These are phyloP conservation scores for Colletotrichum sublineola DNA, from an alignment of 2,329 filamentous ascomycete genomes.

Conservation along the genomic window DNA sequence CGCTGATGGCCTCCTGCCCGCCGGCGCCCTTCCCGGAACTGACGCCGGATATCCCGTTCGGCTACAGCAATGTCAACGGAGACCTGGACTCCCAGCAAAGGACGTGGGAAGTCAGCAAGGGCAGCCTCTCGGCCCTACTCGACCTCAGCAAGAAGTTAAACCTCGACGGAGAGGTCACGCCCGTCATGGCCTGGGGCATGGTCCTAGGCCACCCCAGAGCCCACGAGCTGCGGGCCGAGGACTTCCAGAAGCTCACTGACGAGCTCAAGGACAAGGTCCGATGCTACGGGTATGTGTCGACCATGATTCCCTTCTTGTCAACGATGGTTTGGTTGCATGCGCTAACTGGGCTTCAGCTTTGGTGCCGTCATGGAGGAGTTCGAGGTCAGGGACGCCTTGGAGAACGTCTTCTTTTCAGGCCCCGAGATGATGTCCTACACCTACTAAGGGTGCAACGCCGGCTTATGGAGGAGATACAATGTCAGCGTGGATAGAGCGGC, in stretches of 20 bases:
- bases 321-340: not conserved
- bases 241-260: constrained; percentile 79
- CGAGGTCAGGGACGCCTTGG: constrained; percentile 82
- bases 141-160: constrained; percentile 87
- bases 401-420: constrained; percentile 70
- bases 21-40: constrained; percentile 72
- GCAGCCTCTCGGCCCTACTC: constrained; percentile 83
- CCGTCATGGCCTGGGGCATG: constrained; percentile 94
- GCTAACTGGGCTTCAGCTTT: constrained; percentile 58
- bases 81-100: constrained; percentile 69
- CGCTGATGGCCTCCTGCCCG: constrained; percentile 92
- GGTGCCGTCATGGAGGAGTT: constrained; percentile 76
- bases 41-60: constrained; percentile 66
- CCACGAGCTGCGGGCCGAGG: constrained; percentile 72
- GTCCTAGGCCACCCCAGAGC: constrained; percentile 80
- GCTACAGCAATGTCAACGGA: constrained; percentile 55
- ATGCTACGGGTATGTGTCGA: constrained; percentile 85
- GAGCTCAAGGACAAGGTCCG: constrained; percentile 85
- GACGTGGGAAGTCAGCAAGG: constrained; percentile 83
- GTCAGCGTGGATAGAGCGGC: not conserved
- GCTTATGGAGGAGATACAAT: not conserved
- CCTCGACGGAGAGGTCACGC: constrained; percentile 91
- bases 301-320: not conserved
- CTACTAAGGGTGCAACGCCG: not conserved
- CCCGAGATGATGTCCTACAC: constrained; percentile 38